Evolutionary conservation across 1,284 basidiomycete species (phyloP), one percentile per base, ranked within the genome.

Genomic region (Moesziomyces parantarcticus): DNA sequence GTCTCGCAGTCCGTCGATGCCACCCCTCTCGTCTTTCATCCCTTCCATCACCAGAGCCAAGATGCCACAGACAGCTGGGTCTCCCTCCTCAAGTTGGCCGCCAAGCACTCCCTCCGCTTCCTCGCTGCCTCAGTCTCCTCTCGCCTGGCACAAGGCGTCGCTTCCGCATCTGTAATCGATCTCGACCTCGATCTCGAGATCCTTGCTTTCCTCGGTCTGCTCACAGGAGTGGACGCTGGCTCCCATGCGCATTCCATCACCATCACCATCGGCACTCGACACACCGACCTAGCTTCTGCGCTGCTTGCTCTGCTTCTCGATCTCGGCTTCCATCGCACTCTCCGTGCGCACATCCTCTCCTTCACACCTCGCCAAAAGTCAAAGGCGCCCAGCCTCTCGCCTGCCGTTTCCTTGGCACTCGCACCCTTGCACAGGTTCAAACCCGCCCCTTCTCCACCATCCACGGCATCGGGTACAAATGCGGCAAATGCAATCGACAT

Each of bases 311-410:
- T 59, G 5, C 62, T 71, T 18, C 43, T 75, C 18, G 43, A 54
- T 4, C 43, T 57, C 22, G 66, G 50, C 10, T 46, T 79, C 39
- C 65, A 73, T n/a, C 58, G 41, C 20, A 48, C 72, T 9, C 51
- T 79, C 2, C 62, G 64, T n/a, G 14, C 21, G 4, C 60, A 59
- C 54, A 60, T 79, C 20, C 36, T 72, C 13, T 55, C 66, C 13
- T 62, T 79, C 23, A 51, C 63, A 0, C 21, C 63, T 10, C 44
- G 70, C 29, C 60, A 63, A n/a, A 71, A 64, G 43, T n/a, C 59
- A 8, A 50, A 58, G 7, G 50, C 60, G 18, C 25, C 66, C 5
- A 59, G 50, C 32, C 51, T 61, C 26, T 52, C 48, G 0, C 26
- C 60, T 0, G 72, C 72, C 22, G 32, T 79, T 2, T 50, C 56